Evolutionary conservation across 2,329 filamentous ascomycete genomes (phyloP).

Genomic region (Pestalotiopsis sp.): DNA sequence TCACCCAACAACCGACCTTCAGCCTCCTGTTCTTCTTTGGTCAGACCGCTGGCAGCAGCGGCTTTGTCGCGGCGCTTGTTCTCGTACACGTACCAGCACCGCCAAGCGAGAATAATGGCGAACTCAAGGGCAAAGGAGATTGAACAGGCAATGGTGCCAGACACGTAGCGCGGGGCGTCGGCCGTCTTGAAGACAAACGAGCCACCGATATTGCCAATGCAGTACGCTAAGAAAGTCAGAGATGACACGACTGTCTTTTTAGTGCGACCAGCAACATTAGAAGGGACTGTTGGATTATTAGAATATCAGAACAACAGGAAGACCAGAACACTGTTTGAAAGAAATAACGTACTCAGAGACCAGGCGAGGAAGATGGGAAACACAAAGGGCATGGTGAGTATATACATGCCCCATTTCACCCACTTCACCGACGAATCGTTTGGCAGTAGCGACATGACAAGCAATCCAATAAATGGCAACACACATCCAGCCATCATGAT

Average conservation of each 20-base stretch:
- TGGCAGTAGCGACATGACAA: not conserved
- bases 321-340: not conserved
- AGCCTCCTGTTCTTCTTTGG: not conserved
- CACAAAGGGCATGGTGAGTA: not conserved
- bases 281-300: not conserved
- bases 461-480: not conserved
- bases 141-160: not conserved
- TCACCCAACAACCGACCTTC: constrained; percentile 1
- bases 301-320: not conserved
- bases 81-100: not conserved
- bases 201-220: not conserved
- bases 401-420: not conserved
- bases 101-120: not conserved
- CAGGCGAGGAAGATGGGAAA: not conserved
- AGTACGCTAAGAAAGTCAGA: not conserved
- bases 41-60: constrained; percentile 1
- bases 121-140: not conserved
- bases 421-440: not conserved
- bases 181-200: not conserved
- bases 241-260: not conserved
- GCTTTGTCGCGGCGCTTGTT: constrained; percentile 1
- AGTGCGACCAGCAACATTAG: not conserved
- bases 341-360: not conserved
- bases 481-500: not conserved
- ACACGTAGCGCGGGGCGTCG: not conserved